A percentile compares a stretch with the other conserved stretches of the same genome.
These are phyloP conservation scores for Flagelloscypha sp. DNA, from an alignment of 768 basidiomycete genomes.

Conservation along the genomic window DNA sequence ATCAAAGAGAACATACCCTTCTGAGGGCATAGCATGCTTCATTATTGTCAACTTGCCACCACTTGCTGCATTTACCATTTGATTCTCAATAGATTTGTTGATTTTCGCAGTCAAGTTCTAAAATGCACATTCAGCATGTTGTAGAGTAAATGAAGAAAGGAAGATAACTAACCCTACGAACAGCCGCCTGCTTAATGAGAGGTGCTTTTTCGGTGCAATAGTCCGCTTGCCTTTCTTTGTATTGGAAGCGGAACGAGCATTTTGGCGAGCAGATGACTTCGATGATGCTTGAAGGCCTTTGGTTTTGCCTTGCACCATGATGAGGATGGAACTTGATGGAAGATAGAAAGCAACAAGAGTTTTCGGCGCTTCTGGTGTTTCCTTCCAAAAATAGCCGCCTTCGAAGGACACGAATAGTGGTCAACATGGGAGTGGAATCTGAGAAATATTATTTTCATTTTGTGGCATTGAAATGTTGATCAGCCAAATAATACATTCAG, in stretches of 20 bases:
- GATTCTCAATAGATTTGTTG: constrained; percentile 83
- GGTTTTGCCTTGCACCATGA: constrained; percentile 81
- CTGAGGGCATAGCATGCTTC: constrained; percentile 55
- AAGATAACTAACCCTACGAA: constrained; percentile 55
- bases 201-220: constrained; percentile 72
- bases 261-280: constrained; percentile 43
- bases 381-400: no score
- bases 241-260: constrained; percentile 58
- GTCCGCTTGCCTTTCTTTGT: constrained; percentile 74
- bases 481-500: no score
- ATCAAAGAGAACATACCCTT: no score
- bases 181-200: constrained; percentile 64
- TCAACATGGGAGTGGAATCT: no score
- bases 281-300: constrained; percentile 67
- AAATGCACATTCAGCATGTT: background rate
- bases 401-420: no score
- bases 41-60: constrained; percentile 89
- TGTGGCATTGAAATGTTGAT: no score
- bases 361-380: no score
- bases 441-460: no score
- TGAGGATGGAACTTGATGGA: no score
- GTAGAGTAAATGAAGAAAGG: background rate
- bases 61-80: constrained; percentile 86
- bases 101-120: constrained; percentile 86
- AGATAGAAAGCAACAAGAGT: no score